Conservation (phyloP, 2,329 filamentous ascomycete genomes). For the Geosmithia morbida region DNA sequence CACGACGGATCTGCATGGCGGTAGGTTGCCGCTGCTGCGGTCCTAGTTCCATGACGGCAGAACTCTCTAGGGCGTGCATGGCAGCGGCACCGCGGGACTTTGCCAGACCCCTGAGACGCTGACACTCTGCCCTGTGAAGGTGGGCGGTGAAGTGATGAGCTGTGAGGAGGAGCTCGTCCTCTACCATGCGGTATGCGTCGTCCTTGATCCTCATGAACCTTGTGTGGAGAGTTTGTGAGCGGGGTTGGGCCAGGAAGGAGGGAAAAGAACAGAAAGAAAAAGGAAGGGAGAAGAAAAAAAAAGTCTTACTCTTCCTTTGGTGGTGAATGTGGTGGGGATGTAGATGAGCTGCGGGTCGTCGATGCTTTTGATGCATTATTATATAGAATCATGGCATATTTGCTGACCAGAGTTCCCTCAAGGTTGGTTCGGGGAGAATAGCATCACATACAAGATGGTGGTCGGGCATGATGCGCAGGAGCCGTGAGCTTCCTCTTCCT, state of each 20-base stretch:
- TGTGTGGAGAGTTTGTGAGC: neutral
- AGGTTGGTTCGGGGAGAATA: neutral
- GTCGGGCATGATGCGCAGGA: neutral
- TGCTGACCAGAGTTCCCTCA: too few relatives aligned
- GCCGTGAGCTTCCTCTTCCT: neutral
- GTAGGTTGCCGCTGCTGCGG: too few relatives aligned
- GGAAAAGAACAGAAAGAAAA: neutral
- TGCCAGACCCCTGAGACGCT: slow-evolving; percentile 45
- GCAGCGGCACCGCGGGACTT: slow-evolving; percentile 36
- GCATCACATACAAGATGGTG: neutral
- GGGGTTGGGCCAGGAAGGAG: too few relatives aligned
- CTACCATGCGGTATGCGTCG: slow-evolving; percentile 68
- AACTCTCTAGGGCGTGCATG: slow-evolving; percentile 35
- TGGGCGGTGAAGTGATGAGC: slow-evolving; percentile 60
- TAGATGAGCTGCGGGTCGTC: slow-evolving; percentile 24
- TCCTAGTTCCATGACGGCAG: too few relatives aligned
- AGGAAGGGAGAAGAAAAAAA: neutral
- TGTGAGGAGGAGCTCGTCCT: slow-evolving; percentile 59
- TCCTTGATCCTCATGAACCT: slow-evolving; percentile 58
- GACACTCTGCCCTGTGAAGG: slow-evolving; percentile 65
- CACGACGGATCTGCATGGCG: slow-evolving; percentile 8
- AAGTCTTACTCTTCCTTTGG: slow-evolving; percentile 26
- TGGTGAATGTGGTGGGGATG: slow-evolving; percentile 35
- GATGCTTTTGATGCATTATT: slow-evolving; percentile 4
- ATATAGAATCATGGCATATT: too few relatives aligned